Percentiles rank a stretch among this genome's conserved stretches.
phyloP scores from a whole-genome alignment of 2,329 filamentous ascomycete species.

The Penicillium frequentans region DNA sequence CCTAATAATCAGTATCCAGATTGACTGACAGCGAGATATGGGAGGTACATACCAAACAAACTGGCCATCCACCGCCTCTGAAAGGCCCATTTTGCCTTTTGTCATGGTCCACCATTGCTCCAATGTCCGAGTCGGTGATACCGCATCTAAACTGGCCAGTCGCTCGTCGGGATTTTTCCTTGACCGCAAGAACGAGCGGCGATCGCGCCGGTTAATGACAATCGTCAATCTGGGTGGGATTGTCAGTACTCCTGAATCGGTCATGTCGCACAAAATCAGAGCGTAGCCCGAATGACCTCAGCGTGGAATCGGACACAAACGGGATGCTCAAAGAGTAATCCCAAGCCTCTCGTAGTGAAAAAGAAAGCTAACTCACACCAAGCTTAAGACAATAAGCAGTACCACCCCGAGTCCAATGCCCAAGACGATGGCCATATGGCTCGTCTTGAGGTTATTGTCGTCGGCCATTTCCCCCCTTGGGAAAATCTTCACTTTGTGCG shows the following conservation, averaged over 20 bases:
- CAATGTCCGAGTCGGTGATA: conserved; percentile 36
- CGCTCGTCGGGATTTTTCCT: conserved; percentile 30
- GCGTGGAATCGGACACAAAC: not conserved
- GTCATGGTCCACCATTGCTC: conserved; percentile 39
- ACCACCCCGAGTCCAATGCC: conserved; percentile 34
- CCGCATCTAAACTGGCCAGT: conserved; percentile 36
- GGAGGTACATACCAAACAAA: conserved; percentile 37
- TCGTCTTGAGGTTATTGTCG: conserved; percentile 20
- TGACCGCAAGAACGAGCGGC: conserved; percentile 16
- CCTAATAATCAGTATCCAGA: not conserved
- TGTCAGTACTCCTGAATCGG: conserved; percentile 1
- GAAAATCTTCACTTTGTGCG: not conserved
- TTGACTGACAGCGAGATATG: not conserved
- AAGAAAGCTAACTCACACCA: conserved; percentile 25
- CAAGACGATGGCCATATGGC: conserved; percentile 34
- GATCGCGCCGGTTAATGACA: conserved; percentile 35
- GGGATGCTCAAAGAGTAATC: not conserved
- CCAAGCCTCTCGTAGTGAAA: not conserved
- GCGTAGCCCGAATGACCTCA: not conserved
- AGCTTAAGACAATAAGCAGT: conserved; percentile 31
- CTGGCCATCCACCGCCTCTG: conserved; percentile 34
- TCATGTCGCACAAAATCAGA: conserved; percentile 2
- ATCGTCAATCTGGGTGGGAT: conserved; percentile 28
- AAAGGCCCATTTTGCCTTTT: conserved; percentile 32
- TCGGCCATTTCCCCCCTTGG: conserved; percentile 16